A percentile compares a stretch with the other conserved stretches of the same genome.
phyloP scores from a whole-genome alignment of 306 rosid genomes.

The Purshia tridentata region DNA sequence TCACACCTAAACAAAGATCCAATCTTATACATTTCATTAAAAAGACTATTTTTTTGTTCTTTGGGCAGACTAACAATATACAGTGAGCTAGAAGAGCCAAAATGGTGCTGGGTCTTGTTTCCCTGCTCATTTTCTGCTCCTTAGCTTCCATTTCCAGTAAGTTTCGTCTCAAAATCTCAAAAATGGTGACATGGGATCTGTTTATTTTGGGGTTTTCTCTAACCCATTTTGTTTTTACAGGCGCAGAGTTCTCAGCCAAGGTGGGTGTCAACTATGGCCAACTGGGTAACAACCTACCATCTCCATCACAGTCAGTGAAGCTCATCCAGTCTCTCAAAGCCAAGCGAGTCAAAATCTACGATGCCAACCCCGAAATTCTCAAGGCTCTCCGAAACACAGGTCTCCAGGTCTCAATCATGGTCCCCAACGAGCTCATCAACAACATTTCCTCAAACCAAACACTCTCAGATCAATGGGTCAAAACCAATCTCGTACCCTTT shows the following conservation, averaged over 20 bases:
- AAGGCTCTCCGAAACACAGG: conserved; percentile 48
- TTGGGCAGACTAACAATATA: no score
- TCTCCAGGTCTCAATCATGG: conserved; percentile 61
- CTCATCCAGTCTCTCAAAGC: conserved; percentile 54
- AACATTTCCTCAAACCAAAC: conserved; percentile 57
- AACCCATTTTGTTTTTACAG: conserved; percentile 28
- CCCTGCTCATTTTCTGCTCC: conserved; percentile 35
- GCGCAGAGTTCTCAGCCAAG: conserved; percentile 36
- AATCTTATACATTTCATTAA: not conserved
- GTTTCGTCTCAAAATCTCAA: not conserved
- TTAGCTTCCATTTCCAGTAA: conserved; percentile 39
- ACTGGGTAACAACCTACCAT: conserved; percentile 70
- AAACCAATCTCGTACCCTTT: conserved; percentile 48
- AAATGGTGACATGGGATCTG: not conserved
- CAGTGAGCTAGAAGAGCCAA: not conserved
- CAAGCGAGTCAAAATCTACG: conserved; percentile 61
- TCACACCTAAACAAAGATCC: not conserved
- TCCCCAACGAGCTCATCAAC: conserved; percentile 60
- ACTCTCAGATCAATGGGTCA: conserved; percentile 58
- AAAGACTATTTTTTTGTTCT: not conserved
- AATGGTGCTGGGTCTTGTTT: conserved; percentile 26
- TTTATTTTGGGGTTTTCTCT: not conserved
- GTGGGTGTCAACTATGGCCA: conserved; percentile 76
- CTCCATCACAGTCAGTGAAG: conserved; percentile 43
- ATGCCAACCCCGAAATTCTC: conserved; percentile 51